Base-by-base conservation (phyloP, 2,329 filamentous ascomycete species). In the Ceratocystis lukuohia region DNA sequence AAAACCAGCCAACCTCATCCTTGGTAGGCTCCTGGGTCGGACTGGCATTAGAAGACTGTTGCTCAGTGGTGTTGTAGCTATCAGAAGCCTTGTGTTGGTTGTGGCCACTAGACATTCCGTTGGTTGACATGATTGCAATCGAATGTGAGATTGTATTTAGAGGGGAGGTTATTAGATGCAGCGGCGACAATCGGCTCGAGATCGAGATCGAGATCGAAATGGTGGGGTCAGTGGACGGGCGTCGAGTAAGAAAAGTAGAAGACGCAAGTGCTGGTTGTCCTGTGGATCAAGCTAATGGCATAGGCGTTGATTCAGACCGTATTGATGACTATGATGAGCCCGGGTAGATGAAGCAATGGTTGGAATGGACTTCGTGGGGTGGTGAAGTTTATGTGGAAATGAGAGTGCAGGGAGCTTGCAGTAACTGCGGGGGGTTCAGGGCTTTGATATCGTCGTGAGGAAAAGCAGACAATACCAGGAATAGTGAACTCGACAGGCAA, bases 1-100 rank as follows among this genome's bases (percentile, higher is more conserved):
- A 99, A 80, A 93, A 97, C 94, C 94, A 99, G 77, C 91, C 94
- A 71, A 99, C 91, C 80, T 97, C 91, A 76, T 96, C 91, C 80
- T 96, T 96, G 72, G 82, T 80, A 50, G 85, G 77, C 71, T 82
- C 53, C 28, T 33, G 30, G 15, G 45, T 80, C 74, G 74, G 78
- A 72, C 75, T 78, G 56, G 56, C 56, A 37, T 59, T 59, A 28
- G 56, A 59, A 37, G 56, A 59, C 56, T 59, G 56, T n/a, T 59
- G 56, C 66, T 72, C 72, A 50, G 67, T 71, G 66, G 75, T 75
- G 68, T 73, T 72, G 62, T 75, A 68, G 65, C 74, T 71, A 68
- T 75, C 68, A 69, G 72, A 67, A 68, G 69, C 69, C 33, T 30
- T 22, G 64, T 76, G 75, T 72, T 79, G 76, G 70, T 78, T 76